These are phyloP conservation scores for Thermomucor indicae-seudaticae DNA, from an alignment of 371 early-diverging fungal genomes.

Conservation along the genomic window DNA sequence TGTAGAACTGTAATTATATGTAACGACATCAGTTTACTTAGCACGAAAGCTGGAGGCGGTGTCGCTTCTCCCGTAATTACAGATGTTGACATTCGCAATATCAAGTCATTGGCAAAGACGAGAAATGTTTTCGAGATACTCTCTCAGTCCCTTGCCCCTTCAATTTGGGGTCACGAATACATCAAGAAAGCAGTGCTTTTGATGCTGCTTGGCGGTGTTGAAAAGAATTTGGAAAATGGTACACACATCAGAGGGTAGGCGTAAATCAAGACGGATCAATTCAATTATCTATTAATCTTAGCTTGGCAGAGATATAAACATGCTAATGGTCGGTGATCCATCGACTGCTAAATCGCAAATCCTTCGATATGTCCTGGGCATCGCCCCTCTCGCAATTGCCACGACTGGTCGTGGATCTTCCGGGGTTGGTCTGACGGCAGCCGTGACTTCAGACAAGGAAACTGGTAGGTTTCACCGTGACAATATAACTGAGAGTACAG, in stretches of 20 bases:
- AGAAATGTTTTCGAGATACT: constrained; percentile 81
- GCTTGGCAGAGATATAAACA: constrained; percentile 83
- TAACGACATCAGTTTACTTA: constrained; percentile 84
- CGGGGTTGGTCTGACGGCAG: constrained; percentile 98
- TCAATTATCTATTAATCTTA: constrained; percentile 8
- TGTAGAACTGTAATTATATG: constrained; percentile 87
- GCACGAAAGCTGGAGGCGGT: constrained; percentile 69
- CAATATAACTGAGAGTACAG: constrained; percentile 23
- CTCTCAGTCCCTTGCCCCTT: constrained; percentile 90
- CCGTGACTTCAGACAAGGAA: constrained; percentile 86
- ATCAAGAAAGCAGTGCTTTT: constrained; percentile 97
- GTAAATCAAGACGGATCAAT: not conserved
- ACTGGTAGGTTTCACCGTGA: constrained; percentile 43
- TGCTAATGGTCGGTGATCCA: constrained; percentile 97
- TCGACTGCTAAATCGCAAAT: constrained; percentile 97
- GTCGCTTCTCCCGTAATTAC: constrained; percentile 61
- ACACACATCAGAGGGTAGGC: constrained; percentile 91
- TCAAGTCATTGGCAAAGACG: constrained; percentile 72
- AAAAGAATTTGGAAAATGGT: constrained; percentile 93
- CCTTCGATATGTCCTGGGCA: constrained; percentile 84
- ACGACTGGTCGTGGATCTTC: constrained; percentile 97
- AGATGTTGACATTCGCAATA: constrained; percentile 81
- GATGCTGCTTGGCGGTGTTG: constrained; percentile 93
- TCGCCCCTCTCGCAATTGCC: constrained; percentile 89
- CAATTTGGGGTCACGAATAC: constrained; percentile 95